Evolutionary conservation across 208 protist genomes (phyloP), one percentile per base, ranked within the genome.

Genomic region (Acanthamoeba polyphaga): DNA sequence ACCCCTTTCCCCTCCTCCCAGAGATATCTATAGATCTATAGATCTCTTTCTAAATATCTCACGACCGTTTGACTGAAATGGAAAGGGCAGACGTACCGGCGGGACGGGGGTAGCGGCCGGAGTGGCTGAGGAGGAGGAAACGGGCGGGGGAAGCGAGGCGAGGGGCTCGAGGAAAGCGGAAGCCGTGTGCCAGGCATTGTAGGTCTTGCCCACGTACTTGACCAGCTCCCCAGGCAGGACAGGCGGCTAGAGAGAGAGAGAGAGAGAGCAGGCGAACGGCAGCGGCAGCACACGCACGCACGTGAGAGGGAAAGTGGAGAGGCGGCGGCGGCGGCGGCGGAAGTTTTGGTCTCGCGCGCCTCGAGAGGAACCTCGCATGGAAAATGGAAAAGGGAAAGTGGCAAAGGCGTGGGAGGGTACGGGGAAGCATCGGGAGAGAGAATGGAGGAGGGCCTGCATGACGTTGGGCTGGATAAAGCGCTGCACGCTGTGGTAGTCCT

Each of bases 121-220:
- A 4, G 51, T 13, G 8, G 51, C 4, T 12, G 64, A 72, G 9
- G 64, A 34, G 9, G 64, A 72, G 9, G 78, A 88, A 49, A 7
- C 15, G 19, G 78, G n/a, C n/a, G 43, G 24, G 19, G 53, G 38
- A 88, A 24, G 17, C 15, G 49, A 27, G n/a, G 46, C 49, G 27
- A 60, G 9, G 17, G 85, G 38, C 38, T 92, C 85, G 1, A 92
- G 58, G n/a, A 92, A 27, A n/a, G 60, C 66, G 19, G 53, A 51
- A n/a, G 85, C 85, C 2, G 38, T 9, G 58, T 92, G 85, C 85
- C 85, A 92, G 29, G 60, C 85, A 29, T 92, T 92, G 46, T 74
- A 72, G 43, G 85, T 51, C 85, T 92, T 92, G 85, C 85, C 85
- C 32, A 92, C 19, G 51, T 92, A 92, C 7, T 92, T 92, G 64